Evolutionary conservation across 2,329 filamentous ascomycete genomes (phyloP).

Genomic region (Colletotrichum cereale): DNA sequence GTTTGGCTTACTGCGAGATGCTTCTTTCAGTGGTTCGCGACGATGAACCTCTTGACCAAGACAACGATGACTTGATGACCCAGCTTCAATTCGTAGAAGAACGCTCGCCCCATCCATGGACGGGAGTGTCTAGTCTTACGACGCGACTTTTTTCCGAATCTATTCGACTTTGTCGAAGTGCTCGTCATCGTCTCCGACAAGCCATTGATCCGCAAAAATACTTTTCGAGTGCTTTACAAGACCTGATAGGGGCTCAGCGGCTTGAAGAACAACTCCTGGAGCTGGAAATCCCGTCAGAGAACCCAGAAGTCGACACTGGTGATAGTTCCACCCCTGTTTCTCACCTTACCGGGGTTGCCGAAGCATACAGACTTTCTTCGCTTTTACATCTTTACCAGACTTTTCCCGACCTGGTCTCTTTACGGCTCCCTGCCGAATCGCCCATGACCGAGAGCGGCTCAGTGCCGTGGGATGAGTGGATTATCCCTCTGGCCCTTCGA

Average conservation of each 20-base stretch:
- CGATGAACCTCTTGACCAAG: constrained; percentile 42
- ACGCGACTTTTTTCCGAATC: constrained; percentile 51
- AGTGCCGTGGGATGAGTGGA: constrained; percentile 53
- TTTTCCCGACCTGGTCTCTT: constrained; percentile 49
- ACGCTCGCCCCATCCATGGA: constrained; percentile 52
- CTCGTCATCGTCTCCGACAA: constrained; percentile 45
- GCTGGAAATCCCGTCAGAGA: constrained; percentile 45
- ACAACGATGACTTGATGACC: neutral
- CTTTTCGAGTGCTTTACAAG: constrained; percentile 45
- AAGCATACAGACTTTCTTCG: constrained; percentile 53
- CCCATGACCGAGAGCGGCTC: constrained; percentile 31
- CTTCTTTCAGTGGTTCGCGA: constrained; percentile 53
- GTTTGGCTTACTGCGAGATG: constrained; percentile 56
- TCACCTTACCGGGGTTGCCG: constrained; percentile 52
- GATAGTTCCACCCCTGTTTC: constrained; percentile 45
- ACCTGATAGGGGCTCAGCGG: constrained; percentile 50
- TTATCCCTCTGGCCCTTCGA: constrained; percentile 50
- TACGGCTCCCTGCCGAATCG: constrained; percentile 46
- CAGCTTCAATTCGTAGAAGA: constrained; percentile 18
- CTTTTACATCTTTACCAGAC: constrained; percentile 56
- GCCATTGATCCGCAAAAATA: constrained; percentile 43
- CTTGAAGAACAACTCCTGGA: constrained; percentile 52
- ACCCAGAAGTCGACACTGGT: constrained; percentile 45
- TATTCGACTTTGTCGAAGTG: constrained; percentile 52
- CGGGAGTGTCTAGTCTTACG: constrained; percentile 51